Evolutionary conservation across 441 rosid genomes (phyloP), one percentile per base, ranked within the genome.

Genomic region (Melastoma candidum): DNA sequence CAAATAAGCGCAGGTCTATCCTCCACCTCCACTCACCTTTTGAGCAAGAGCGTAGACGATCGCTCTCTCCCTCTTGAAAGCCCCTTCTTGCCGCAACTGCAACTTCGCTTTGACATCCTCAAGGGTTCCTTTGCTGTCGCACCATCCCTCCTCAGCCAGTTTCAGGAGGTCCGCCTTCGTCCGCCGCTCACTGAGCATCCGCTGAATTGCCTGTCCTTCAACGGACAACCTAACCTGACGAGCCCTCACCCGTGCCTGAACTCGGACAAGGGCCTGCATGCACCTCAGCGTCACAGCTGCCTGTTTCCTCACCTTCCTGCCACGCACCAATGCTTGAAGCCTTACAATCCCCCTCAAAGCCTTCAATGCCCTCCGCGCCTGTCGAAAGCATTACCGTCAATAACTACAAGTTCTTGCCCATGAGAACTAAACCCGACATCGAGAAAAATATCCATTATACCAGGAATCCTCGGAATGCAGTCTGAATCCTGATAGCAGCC

Each of bases 211-310:
- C 73, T 84, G 95, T 43, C 97, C 98, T 63, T 88, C 86, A 0
- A 71, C 52, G 13, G 98, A 84, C 97, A 88, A 75, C 27, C 98
- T 71, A 6, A 85, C 98, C 12, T 80, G 85, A 46, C 86, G 83
- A 56, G 98, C 97, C 75, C 98, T 75, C 11, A 88, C 95, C 44
- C 92, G 79, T 47, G 98, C 95, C 54, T 92, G 97, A 11, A 92
- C 97, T 39, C 98, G 71, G 25, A 88, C 95, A 8, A 92, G 85
- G 69, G 98, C 98, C 71, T 92, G 98, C 98, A 88, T 92, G 58
- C 97, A 92, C 67, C 89, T 78, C 22, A 88, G 73, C 14, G 97
- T 92, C 44, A 85, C 95, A 25, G 95, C 95, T 14, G 97, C 98
- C 58, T 88, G 98, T 68, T 92, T 92, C 75, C 98, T 84, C 61